Evolutionary conservation across 2,329 filamentous ascomycete genomes (phyloP), one percentile per base, ranked within the genome.

Genomic region (Chaetomium strumarium): DNA sequence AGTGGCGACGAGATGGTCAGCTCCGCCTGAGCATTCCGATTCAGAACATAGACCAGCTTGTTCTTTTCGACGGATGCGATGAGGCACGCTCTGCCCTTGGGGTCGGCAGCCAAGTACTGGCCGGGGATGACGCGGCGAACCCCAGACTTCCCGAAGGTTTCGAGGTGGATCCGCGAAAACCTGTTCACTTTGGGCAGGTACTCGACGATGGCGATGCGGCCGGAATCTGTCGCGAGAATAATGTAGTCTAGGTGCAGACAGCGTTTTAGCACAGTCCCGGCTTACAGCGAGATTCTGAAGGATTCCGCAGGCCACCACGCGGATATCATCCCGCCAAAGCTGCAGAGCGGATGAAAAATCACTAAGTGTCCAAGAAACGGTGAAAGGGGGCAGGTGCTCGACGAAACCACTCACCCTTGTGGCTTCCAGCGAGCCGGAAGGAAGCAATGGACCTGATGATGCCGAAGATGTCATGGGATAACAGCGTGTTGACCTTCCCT

Each of bases 91-190:
- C 93, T 84, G 51, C 93, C 93, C 70, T 96, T 96, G 29, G 93
- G 93, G 65, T 99, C 93, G 48, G 90, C 89, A 7, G 92, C 93
- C 29, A 99, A 80, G 66, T 96, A 99, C 70, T 99, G 90, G 55
- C 95, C 93, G 2, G 95, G 93, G 41, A 99, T 83, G 36, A 97
- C 92, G 63, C 93, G 85, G 53, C 95, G 85, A 49, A 97, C 82
- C 36, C 93, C 95, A 8, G 93, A 97, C 72, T 99, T 99, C 61
- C 93, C 93, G 68, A 95, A 99, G 0, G 95, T 99, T 74, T 99
- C 95, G 52, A 96, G 80, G 65, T 97, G 93, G 59, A 97, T 80
- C 43, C 90, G 85, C 63, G 85, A 85, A 71, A 99, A 96, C 45
- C 84, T 83, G 68, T 96, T 96, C 68, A 90, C 84, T 16, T 87